phyloP scores from a whole-genome alignment of 2,329 filamentous ascomycete species.

The Nemania abortiva region DNA sequence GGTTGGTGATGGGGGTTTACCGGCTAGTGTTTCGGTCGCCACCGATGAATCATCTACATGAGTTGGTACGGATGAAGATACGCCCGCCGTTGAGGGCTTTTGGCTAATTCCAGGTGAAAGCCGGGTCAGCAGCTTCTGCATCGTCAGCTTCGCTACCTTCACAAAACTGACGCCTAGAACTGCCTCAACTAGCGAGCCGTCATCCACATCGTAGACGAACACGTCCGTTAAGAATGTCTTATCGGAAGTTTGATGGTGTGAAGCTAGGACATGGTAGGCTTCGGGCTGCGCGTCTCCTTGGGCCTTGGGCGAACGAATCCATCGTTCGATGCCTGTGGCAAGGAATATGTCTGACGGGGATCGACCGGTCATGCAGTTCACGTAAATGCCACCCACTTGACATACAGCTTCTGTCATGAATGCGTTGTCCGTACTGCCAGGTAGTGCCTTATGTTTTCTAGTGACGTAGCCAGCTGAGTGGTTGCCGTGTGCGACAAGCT shows the following conservation, averaged over 20 bases:
- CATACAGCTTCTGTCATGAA: conserved; percentile 51
- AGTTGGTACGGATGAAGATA: background rate
- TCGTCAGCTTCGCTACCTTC: conserved; percentile 46
- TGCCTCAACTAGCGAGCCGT: conserved; percentile 49
- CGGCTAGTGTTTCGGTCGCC: background rate
- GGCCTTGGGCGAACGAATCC: conserved; percentile 50
- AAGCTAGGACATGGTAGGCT: conserved; percentile 49
- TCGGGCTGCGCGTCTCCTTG: conserved; percentile 32
- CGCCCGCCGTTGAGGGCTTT: conserved; percentile 30
- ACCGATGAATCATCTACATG: conserved; percentile 4
- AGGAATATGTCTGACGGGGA: conserved; percentile 51
- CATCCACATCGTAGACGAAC: conserved; percentile 52
- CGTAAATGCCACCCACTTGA: conserved; percentile 54
- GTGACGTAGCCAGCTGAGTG: conserved; percentile 51
- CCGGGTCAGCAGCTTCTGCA: conserved; percentile 50
- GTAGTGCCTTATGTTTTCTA: background rate
- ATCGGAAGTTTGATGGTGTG: conserved; percentile 45
- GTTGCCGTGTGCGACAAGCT: conserved; percentile 47
- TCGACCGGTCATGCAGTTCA: conserved; percentile 53
- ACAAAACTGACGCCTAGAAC: conserved; percentile 52
- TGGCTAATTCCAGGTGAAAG: conserved; percentile 37
- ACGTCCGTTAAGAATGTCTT: conserved; percentile 50
- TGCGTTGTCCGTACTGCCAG: conserved; percentile 31
- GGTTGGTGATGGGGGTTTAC: background rate
- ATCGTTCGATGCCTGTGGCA: conserved; percentile 49